Base-by-base conservation (phyloP, 108 stramenopile species). In the Skeletonema costatum region DNA sequence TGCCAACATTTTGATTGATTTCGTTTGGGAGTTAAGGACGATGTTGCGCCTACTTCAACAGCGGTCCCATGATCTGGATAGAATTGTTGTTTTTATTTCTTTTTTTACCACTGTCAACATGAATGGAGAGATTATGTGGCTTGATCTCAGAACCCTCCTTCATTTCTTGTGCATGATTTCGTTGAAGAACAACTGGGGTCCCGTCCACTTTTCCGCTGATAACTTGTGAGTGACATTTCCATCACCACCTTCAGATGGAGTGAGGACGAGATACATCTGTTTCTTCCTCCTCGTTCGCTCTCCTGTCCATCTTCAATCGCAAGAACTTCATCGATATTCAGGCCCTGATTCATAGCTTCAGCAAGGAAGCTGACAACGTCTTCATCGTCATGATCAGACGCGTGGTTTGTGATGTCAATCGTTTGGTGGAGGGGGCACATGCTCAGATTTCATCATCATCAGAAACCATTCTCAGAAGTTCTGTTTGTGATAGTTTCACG, bases 361-460 rank as follows among this genome's bases (percentile, higher is more conserved):
- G 80, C 80, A 63, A 81, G 67, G 35, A 60, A 71, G 66, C 80
- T 81, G 14, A 81, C 63, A 2, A 68, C 70, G 58, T 81, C 80
- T 10, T 81, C 73, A 5, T 81, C 73, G 44, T 66, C 19, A 29
- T 48, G 31, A 11, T 39, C 21, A 51, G 42, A 4, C 17, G 2
- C 32, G 25, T 46, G 62, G n/a, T 31, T 7, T 33, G n/a, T n/a
- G 62, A 30, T 25, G 31, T 17, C 38, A 63, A n/a, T 60, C 33
- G n/a, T 10, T 66, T 12, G 70, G 77, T 56, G 73, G 72, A n/a
- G 73, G 62, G 21, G 79, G 79, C 41, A 72, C 25, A 12, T 41
- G 39, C 11, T 41, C 39, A 13, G 48, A 29, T 53, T 70, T 31
- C 44, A 36, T n/a, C n/a, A n/a, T 50, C 78, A 60, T 58, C 73